These are phyloP conservation scores for Lachancea cidri DNA, from an alignment of 805 yeast genomes.

Conservation along the genomic window DNA sequence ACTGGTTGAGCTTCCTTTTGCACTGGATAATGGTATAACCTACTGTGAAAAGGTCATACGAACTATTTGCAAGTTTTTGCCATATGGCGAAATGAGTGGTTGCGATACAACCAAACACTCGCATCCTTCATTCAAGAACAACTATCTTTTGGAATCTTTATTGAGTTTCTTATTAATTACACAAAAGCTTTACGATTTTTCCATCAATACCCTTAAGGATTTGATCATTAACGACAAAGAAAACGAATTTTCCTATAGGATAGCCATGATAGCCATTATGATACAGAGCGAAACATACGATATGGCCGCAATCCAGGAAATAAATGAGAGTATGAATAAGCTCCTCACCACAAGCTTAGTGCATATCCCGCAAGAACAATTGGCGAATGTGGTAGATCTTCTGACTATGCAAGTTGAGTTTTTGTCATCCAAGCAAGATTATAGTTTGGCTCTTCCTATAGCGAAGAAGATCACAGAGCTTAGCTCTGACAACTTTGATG, in stretches of 20 bases:
- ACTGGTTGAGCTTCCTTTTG: constrained; percentile 44
- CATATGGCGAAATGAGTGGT: constrained; percentile 45
- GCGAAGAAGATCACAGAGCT: constrained; percentile 25
- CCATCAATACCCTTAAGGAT: constrained; percentile 16
- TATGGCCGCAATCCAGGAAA: constrained; percentile 16
- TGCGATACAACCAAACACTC: constrained; percentile 30
- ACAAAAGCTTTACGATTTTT: constrained; percentile 18
- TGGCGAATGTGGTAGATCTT: constrained; percentile 24
- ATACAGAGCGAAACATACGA: constrained; percentile 21
- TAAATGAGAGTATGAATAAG: constrained; percentile 18
- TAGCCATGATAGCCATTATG: constrained; percentile 22
- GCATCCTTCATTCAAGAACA: constrained; percentile 38
- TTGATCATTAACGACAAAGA: constrained; percentile 15
- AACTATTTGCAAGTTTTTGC: constrained; percentile 41
- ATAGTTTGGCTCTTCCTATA: constrained; percentile 21
- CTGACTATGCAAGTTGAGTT: constrained; percentile 27
- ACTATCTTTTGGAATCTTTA: constrained; percentile 50
- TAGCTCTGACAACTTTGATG: constrained; percentile 28
- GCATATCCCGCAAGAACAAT: constrained; percentile 14
- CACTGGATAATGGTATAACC: constrained; percentile 26
- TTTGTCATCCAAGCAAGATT: constrained; percentile 22
- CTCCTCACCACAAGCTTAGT: constrained; percentile 16
- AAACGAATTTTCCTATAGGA: constrained; percentile 23
- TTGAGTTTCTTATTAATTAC: constrained; percentile 20
- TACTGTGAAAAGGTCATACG: constrained; percentile 32